Conservation (phyloP, 495 filamentous ascomycete genomes). For the Darksidea phi region DNA sequence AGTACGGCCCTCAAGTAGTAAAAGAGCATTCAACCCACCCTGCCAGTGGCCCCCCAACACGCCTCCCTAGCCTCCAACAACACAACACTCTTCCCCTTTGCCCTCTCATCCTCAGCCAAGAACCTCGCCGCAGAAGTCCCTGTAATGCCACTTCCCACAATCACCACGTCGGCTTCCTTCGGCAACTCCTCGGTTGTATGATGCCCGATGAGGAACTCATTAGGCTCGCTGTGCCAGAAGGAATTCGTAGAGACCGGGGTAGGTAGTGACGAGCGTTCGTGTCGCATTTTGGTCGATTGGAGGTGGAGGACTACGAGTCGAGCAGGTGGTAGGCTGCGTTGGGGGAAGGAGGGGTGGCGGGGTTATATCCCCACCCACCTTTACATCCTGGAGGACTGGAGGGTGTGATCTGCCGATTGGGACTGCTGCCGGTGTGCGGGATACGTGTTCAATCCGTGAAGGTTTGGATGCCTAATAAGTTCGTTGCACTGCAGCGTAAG, state of each 20-base stretch:
- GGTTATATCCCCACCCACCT: no score
- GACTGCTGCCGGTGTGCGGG: neutral
- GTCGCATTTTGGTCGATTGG: slow-evolving; percentile 8
- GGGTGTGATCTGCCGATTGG: neutral
- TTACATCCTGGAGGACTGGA: neutral
- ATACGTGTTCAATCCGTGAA: neutral
- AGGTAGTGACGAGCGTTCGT: slow-evolving; percentile 22
- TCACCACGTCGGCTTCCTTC: slow-evolving; percentile 57
- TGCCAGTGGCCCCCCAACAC: slow-evolving; percentile 78
- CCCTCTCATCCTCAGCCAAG: slow-evolving; percentile 50
- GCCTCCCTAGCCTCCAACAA: slow-evolving; percentile 79
- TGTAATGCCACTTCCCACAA: slow-evolving; percentile 73
- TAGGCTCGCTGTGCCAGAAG: slow-evolving; percentile 70
- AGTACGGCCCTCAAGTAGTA: neutral
- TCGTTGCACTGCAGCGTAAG: no score
- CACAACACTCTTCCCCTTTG: slow-evolving; percentile 51
- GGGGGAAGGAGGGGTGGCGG: neutral
- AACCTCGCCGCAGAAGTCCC: slow-evolving; percentile 65
- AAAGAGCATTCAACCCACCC: slow-evolving; percentile 48
- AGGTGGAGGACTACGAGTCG: neutral
- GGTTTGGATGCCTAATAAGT: neutral
- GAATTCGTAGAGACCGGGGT: slow-evolving; percentile 53
- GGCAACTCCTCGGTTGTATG: slow-evolving; percentile 62
- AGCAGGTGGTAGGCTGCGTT: neutral
- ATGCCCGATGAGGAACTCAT: slow-evolving; percentile 56